These are phyloP conservation scores for Testicularia cyperi DNA, from an alignment of 1,284 basidiomycete genomes.

Conservation along the genomic window DNA sequence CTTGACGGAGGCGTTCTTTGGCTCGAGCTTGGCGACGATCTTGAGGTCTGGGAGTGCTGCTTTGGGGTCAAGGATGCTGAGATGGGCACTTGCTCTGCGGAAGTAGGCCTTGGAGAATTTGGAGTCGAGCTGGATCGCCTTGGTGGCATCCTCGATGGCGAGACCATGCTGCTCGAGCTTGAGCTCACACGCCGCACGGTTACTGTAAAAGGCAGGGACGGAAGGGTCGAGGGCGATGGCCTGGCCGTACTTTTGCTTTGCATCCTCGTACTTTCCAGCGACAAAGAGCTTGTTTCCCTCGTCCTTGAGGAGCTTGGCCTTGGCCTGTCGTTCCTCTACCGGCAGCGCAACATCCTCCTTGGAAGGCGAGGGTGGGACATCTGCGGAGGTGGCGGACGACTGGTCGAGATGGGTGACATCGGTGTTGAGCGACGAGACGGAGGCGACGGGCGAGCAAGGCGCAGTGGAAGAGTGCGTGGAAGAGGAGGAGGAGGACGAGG, in stretches of 20 bases:
- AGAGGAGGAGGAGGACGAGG: too few relatives aligned
- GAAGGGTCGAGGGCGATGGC: constrained; percentile 52
- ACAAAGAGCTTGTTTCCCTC: constrained; percentile 56
- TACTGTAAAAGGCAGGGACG: constrained; percentile 48
- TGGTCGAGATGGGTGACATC: constrained; percentile 33
- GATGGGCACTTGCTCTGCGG: constrained; percentile 85
- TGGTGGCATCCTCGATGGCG: constrained; percentile 62
- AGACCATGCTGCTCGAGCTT: constrained; percentile 59
- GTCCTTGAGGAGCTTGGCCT: constrained; percentile 42
- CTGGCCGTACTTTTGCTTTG: constrained; percentile 51
- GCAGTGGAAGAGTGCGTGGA: constrained; percentile 18
- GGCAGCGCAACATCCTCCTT: constrained; percentile 32
- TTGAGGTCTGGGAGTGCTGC: constrained; percentile 52
- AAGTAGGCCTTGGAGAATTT: constrained; percentile 90
- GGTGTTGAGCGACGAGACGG: constrained; percentile 16
- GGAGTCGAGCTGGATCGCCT: constrained; percentile 84
- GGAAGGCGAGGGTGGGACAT: constrained; percentile 43
- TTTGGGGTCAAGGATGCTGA: constrained; percentile 71
- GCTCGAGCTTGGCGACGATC: constrained; percentile 77
- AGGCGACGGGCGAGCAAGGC: constrained; percentile 21
- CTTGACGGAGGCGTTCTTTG: constrained; percentile 77
- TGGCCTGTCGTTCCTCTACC: constrained; percentile 32
- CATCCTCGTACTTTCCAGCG: constrained; percentile 40
- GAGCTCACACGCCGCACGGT: constrained; percentile 58
- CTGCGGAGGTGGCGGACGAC: constrained; percentile 45